A percentile compares a stretch with the other conserved stretches of the same genome.
Conservation (phyloP, 352 stramenopile species). For the Peronosclerospora sorghi region DNA sequence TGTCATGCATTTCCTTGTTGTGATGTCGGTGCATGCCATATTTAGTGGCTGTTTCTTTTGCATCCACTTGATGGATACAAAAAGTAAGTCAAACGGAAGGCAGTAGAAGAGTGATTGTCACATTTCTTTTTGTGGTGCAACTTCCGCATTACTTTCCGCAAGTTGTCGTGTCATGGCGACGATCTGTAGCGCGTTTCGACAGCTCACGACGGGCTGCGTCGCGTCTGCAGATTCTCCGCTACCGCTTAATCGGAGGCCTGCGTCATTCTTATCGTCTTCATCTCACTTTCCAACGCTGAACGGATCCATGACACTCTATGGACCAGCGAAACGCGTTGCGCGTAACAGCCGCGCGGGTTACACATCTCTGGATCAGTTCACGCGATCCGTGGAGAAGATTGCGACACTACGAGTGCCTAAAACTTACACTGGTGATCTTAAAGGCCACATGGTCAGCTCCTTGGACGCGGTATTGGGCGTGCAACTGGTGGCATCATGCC, state of each 20-base stretch:
- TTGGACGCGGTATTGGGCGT: conserved; percentile 43
- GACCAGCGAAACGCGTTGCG: conserved; percentile 2
- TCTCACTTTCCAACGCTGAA: conserved; percentile 6
- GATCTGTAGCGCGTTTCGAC: conserved; percentile 32
- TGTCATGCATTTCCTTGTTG: too few species aligned
- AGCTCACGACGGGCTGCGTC: conserved; percentile 28
- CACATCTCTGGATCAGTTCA: conserved; percentile 26
- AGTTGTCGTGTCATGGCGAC: conserved; percentile 12
- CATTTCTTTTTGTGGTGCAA: conserved; percentile 6
- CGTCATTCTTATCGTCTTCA: conserved; percentile 21
- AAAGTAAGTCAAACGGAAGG: not conserved
- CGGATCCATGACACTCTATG: conserved; percentile 2
- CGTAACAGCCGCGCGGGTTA: conserved; percentile 16
- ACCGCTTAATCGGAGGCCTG: conserved; percentile 10
- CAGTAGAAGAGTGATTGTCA: conserved; percentile 8
- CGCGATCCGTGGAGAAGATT: conserved; percentile 38
- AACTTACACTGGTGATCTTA: conserved; percentile 11
- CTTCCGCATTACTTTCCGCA: conserved; percentile 7
- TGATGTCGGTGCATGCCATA: too few species aligned
- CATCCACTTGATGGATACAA: not conserved
- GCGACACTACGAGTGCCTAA: conserved; percentile 33
- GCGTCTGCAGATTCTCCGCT: conserved; percentile 23
- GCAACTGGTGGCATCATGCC: conserved; percentile 43
- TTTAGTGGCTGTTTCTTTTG: conserved; percentile 4
- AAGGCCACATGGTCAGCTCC: conserved; percentile 33